Evolutionary conservation across 2,329 filamentous ascomycete species (phyloP).

Genomic region (Torrubiella hemipterigena): DNA sequence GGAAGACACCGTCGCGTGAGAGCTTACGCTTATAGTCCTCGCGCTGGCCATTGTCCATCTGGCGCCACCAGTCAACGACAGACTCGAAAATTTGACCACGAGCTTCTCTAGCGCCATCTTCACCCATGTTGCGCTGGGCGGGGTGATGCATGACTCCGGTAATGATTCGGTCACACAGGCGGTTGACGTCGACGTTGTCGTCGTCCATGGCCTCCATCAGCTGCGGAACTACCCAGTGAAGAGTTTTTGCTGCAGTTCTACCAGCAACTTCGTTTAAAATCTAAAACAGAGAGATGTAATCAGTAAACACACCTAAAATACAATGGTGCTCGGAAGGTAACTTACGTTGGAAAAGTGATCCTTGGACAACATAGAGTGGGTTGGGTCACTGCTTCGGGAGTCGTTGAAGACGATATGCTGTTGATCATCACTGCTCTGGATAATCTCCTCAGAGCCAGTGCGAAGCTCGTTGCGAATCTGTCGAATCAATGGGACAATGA

Average conservation of each 20-base stretch:
- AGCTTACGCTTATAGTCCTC: slow-evolving; percentile 63
- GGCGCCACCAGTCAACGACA: slow-evolving; percentile 72
- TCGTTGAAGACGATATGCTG: slow-evolving; percentile 82
- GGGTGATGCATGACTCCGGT: slow-evolving; percentile 81
- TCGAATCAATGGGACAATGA: slow-evolving; percentile 71
- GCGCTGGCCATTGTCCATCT: slow-evolving; percentile 49
- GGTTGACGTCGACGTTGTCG: slow-evolving; percentile 54
- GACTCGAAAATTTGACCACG: slow-evolving; percentile 67
- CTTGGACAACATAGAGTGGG: slow-evolving; percentile 79
- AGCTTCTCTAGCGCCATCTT: slow-evolving; percentile 60
- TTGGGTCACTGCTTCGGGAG: slow-evolving; percentile 66
- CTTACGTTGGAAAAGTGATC: slow-evolving; percentile 81
- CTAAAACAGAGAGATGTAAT: slow-evolving; percentile 15
- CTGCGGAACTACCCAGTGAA: slow-evolving; percentile 81
- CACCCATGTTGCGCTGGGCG: slow-evolving; percentile 57
- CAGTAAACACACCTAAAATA: neutral
- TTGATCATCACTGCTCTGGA: slow-evolving; percentile 70
- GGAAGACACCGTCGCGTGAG: slow-evolving; percentile 63
- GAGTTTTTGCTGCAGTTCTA: slow-evolving; percentile 63
- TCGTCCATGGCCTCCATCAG: slow-evolving; percentile 83
- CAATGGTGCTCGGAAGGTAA: neutral
- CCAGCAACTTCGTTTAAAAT: slow-evolving; percentile 82
- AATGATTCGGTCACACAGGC: slow-evolving; percentile 65
- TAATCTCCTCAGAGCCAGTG: slow-evolving; percentile 78
- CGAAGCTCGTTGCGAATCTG: slow-evolving; percentile 82